These are phyloP conservation scores for Stenogyne calaminthoides DNA, from an alignment of 305 asterid genomes.

Conservation along the genomic window DNA sequence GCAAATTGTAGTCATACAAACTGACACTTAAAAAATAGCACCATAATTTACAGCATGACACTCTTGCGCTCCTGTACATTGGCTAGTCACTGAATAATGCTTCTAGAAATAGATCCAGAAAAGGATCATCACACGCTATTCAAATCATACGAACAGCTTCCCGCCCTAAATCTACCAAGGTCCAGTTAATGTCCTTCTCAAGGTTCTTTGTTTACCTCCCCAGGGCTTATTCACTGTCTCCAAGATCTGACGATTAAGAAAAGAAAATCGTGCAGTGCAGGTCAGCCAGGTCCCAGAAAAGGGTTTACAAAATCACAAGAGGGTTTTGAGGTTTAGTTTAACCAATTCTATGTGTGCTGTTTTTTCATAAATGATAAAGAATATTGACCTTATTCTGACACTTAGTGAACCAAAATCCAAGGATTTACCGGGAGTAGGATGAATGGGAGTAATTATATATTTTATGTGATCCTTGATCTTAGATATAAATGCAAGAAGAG, in stretches of 20 bases:
- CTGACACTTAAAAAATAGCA: slow-evolving; percentile 20
- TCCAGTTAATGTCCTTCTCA: slow-evolving; percentile 80
- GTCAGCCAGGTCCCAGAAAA: background rate
- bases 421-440: background rate
- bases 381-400: background rate
- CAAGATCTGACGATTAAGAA: slow-evolving; percentile 40
- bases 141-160: slow-evolving; percentile 21
- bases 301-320: background rate
- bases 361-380: background rate
- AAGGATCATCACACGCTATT: slow-evolving; percentile 27
- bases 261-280: background rate
- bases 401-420: background rate
- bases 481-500: background rate
- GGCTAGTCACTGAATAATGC: slow-evolving; percentile 15
- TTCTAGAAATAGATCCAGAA: slow-evolving; percentile 25
- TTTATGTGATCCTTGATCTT: background rate
- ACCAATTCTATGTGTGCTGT: background rate
- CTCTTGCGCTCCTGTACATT: slow-evolving; percentile 43
- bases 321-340: background rate
- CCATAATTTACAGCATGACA: slow-evolving; percentile 36
- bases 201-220: slow-evolving; percentile 55
- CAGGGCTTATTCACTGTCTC: slow-evolving; percentile 48
- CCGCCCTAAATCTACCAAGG: slow-evolving; percentile 60
- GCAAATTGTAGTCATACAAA: slow-evolving; percentile 31
- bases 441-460: background rate